Conservation (phyloP, 164 flowering plant genomes). For the Vitis vinifera region ASM3070453v1 NC_081814.1:3211501-3212000, state of each 20-base stretch:
- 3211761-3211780: constrained; percentile 57
- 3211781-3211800: constrained; percentile 74
- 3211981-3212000: constrained; percentile 64
- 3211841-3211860: constrained; percentile 60
- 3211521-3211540: constrained; percentile 56
- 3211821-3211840: constrained; percentile 43
- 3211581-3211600: constrained; percentile 72
- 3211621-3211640: constrained; percentile 48
- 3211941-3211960: constrained; percentile 66
- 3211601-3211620: constrained; percentile 35
- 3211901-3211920: constrained; percentile 55
- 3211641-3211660: constrained; percentile 55
- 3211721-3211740: constrained; percentile 58
- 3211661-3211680: constrained; percentile 64
- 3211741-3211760: constrained; percentile 41
- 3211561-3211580: constrained; percentile 76
- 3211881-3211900: constrained; percentile 73
- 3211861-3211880: constrained; percentile 67
- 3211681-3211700: constrained; percentile 74
- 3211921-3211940: constrained; percentile 64
- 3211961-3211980: constrained; percentile 59
- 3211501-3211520: constrained; percentile 60
- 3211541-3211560: constrained; percentile 53
- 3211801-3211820: constrained; percentile 55
- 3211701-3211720: constrained; percentile 51